A percentile compares a stretch with the other conserved stretches of the same genome.
Evolutionary conservation across 2,329 filamentous ascomycete genomes (phyloP).

Genomic region (Claviceps quebecensis): DNA sequence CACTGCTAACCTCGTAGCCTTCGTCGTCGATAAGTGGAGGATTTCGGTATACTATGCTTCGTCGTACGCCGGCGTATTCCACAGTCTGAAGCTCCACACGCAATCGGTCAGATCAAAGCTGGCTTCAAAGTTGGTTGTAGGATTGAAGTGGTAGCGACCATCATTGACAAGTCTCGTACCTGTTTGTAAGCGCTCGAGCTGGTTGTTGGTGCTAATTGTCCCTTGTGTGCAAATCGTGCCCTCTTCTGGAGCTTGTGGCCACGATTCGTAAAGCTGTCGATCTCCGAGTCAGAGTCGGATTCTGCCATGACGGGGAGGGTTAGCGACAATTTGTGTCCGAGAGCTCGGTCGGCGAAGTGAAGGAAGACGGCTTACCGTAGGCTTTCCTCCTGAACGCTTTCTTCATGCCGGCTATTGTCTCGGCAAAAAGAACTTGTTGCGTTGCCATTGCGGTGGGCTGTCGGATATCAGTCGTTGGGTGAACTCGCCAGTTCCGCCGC

Average conservation of each 20-base stretch:
- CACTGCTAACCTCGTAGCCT: slow-evolving; percentile 61
- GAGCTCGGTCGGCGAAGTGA: background rate
- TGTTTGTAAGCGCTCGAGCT: slow-evolving; percentile 59
- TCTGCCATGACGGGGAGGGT: slow-evolving; percentile 32
- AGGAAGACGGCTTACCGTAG: slow-evolving; percentile 33
- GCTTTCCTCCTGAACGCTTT: slow-evolving; percentile 51
- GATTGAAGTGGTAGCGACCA: slow-evolving; percentile 4
- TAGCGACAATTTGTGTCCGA: slow-evolving; percentile 4
- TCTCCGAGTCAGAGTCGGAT: slow-evolving; percentile 63
- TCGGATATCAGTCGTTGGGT: background rate
- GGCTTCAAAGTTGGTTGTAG: background rate
- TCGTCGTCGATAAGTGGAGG: slow-evolving; percentile 62
- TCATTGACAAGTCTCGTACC: slow-evolving; percentile 27
- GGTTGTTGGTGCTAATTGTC: slow-evolving; percentile 51
- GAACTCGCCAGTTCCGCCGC: background rate
- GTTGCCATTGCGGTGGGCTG: slow-evolving; percentile 22
- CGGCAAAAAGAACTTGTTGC: slow-evolving; percentile 49
- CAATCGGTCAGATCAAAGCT: slow-evolving; percentile 11
- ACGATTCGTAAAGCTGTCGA: slow-evolving; percentile 57
- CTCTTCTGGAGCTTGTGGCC: slow-evolving; percentile 68
- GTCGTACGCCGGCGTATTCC: slow-evolving; percentile 58
- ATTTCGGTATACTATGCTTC: slow-evolving; percentile 62
- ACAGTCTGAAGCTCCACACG: slow-evolving; percentile 37
- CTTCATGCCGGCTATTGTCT: slow-evolving; percentile 55
- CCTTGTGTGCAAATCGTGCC: slow-evolving; percentile 56